phyloP scores from a whole-genome alignment of 2,329 filamentous ascomycete species.

The Trichoderma atrobrunneum region DNA sequence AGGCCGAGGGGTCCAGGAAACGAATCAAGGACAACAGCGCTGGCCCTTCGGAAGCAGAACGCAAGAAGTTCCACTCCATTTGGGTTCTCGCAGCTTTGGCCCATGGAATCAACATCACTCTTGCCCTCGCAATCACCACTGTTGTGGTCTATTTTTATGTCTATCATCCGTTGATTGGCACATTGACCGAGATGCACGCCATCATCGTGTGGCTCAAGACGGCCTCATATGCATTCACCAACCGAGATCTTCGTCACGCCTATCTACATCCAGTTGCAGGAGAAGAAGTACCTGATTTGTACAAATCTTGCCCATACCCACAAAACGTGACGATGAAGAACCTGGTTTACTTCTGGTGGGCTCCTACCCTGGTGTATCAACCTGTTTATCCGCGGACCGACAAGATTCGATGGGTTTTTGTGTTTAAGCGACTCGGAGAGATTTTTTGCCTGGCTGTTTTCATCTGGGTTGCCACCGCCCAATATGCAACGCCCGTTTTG shows the following conservation, averaged over 20 bases:
- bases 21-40: slow-evolving; percentile 49
- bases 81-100: slow-evolving; percentile 80
- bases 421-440: slow-evolving; percentile 78
- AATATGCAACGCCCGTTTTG: slow-evolving; percentile 88
- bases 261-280: slow-evolving; percentile 72
- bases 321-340: slow-evolving; percentile 86
- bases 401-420: slow-evolving; percentile 81
- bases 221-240: slow-evolving; percentile 93
- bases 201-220: slow-evolving; percentile 96
- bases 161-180: slow-evolving; percentile 90
- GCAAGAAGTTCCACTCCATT: slow-evolving; percentile 65
- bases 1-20: slow-evolving; percentile 67
- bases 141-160: slow-evolving; percentile 87
- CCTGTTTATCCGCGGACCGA: slow-evolving; percentile 87
- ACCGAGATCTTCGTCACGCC: slow-evolving; percentile 89
- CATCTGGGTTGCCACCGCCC: slow-evolving; percentile 92
- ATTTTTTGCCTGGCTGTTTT: slow-evolving; percentile 75
- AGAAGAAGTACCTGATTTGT: slow-evolving; percentile 76
- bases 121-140: slow-evolving; percentile 77
- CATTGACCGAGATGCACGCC: slow-evolving; percentile 83
- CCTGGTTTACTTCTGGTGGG: slow-evolving; percentile 95
- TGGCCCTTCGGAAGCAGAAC: slow-evolving; percentile 54
- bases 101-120: slow-evolving; percentile 79
- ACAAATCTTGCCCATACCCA: slow-evolving; percentile 81
- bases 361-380: slow-evolving; percentile 93